Base-by-base conservation (phyloP, 495 filamentous ascomycete genomes). In the Penicillium mononematosum region DNA sequence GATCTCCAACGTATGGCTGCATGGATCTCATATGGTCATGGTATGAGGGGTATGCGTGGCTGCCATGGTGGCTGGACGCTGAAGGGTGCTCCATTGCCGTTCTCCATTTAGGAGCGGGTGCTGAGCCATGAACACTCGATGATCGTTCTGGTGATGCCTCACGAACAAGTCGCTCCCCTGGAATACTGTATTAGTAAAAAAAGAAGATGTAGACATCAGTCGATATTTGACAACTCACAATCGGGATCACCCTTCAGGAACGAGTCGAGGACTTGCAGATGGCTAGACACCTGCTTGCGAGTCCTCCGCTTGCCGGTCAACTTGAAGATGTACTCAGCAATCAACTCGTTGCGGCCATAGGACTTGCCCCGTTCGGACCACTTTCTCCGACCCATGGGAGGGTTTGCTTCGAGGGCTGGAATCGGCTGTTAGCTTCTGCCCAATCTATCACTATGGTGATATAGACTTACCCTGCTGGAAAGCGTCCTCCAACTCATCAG, bases 261-360 rank as follows among this genome's bases (percentile, higher is more conserved):
- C 12, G 84, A 84, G 74, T 95, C 96, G 44, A 98, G 73, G n/a
- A 97, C 93, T 75, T 98, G 94, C 56, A 98, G 89, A 70, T 98
- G 94, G 62, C 92, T 97, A 0, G 93, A 97, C 9, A 98, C 89
- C 69, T 96, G 90, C 71, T 98, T 98, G 51, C 94, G 79, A 39
- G 69, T 78, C 55, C 91, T 83, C 32, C 68, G 64, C 62, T 82
- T 85, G 36, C 86, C 88, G 44, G 88, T 91, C 54, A 77, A 74
- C 55, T 83, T 82, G 61, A 81, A 84, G 46, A 98, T 88, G 62
- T 88, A 92, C 61, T 91, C 84, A 38, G 85, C 83, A 65, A 98
- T 94, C 50, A 96, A 78, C 78, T 96, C 92, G 67, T 98, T 98
- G 16, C 94, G 85, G 16, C 94, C 95, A 58, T 86, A 85, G 16